phyloP scores from a whole-genome alignment of 192 early-diverging fungal species.

The Lunasporangiospora selenospora region DNA sequence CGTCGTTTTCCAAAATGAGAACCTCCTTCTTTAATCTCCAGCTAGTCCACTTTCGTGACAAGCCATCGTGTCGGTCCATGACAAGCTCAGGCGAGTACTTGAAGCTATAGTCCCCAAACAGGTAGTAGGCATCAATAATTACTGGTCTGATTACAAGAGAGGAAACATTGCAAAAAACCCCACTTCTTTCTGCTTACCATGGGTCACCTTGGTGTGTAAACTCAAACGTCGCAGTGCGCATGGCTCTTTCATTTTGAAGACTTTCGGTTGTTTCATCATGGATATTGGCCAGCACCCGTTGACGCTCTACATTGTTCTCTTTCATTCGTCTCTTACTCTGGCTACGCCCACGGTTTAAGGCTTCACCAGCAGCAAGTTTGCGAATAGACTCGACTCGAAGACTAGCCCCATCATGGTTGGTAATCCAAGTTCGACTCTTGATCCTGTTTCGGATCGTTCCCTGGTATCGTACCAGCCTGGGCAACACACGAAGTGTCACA shows the following conservation, averaged over 20 bases:
- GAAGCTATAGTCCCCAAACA: constrained; percentile 38
- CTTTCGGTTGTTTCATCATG: constrained; percentile 37
- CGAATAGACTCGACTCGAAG: constrained; percentile 66
- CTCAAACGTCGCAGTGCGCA: constrained; percentile 54
- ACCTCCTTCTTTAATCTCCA: constrained; percentile 46
- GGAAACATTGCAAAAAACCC: neutral
- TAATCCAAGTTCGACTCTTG: constrained; percentile 71
- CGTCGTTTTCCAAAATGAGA: constrained; percentile 50
- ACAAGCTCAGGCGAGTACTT: constrained; percentile 62
- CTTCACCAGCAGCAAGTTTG: constrained; percentile 55
- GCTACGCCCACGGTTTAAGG: constrained; percentile 51
- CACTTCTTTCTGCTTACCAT: constrained; percentile 49
- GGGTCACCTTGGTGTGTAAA: constrained; percentile 64
- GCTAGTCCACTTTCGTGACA: constrained; percentile 44
- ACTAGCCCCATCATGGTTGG: constrained; percentile 78
- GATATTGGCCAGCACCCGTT: constrained; percentile 45
- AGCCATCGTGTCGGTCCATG: constrained; percentile 45
- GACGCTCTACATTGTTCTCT: constrained; percentile 33
- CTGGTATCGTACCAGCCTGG: constrained; percentile 72
- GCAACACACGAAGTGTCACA: constrained; percentile 73
- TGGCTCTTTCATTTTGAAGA: constrained; percentile 29
- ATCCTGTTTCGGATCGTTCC: constrained; percentile 63
- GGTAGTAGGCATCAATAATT: neutral
- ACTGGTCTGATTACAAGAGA: neutral
- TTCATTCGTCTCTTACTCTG: constrained; percentile 48